A percentile compares a stretch with the other conserved stretches of the same genome.
phyloP scores from a whole-genome alignment of 2,329 filamentous ascomycete genomes.

The Ascochyta fabae region DNA sequence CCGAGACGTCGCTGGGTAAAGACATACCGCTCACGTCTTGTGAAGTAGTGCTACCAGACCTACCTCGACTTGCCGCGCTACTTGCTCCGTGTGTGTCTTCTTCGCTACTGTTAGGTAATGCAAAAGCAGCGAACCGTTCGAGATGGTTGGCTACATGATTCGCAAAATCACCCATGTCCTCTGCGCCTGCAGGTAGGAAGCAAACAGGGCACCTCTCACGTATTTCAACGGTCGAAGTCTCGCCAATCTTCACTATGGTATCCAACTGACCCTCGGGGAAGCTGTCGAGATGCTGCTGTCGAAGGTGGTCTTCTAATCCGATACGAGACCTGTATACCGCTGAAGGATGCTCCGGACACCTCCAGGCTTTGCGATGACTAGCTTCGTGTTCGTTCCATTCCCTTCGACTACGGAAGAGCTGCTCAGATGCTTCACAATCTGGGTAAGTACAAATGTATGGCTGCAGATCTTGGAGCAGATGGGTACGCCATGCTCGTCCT shows the following conservation, averaged over 20 bases:
- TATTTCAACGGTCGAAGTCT: conserved; percentile 42
- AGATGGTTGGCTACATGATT: conserved; percentile 49
- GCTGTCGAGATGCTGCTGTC: conserved; percentile 35
- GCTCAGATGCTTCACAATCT: conserved; percentile 34
- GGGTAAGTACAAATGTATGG: conserved; percentile 48
- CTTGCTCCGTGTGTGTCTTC: conserved; percentile 42
- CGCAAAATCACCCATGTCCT: conserved; percentile 35
- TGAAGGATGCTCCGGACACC: conserved; percentile 43
- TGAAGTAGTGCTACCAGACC: conserved; percentile 26
- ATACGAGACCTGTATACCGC: conserved; percentile 35
- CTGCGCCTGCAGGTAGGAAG: conserved; percentile 27
- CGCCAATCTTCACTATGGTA: conserved; percentile 41
- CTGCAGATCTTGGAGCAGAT: conserved; percentile 47
- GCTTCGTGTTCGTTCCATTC: conserved; percentile 49
- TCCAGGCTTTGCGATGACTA: conserved; percentile 46
- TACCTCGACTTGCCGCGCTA: conserved; percentile 38
- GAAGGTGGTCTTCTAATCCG: conserved; percentile 42
- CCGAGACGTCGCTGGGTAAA: conserved; percentile 19
- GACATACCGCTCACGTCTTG: conserved; percentile 28
- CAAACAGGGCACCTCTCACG: conserved; percentile 44
- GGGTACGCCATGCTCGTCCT: conserved; percentile 44
- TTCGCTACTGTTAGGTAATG: conserved; percentile 38
- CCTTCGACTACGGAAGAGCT: conserved; percentile 45
- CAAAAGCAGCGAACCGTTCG: conserved; percentile 45
- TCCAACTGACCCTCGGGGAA: conserved; percentile 38